Percentiles rank a stretch among this genome's conserved stretches.
phyloP scores from a whole-genome alignment of 257 asterid genomes.

The Gentiana dahurica region DNA sequence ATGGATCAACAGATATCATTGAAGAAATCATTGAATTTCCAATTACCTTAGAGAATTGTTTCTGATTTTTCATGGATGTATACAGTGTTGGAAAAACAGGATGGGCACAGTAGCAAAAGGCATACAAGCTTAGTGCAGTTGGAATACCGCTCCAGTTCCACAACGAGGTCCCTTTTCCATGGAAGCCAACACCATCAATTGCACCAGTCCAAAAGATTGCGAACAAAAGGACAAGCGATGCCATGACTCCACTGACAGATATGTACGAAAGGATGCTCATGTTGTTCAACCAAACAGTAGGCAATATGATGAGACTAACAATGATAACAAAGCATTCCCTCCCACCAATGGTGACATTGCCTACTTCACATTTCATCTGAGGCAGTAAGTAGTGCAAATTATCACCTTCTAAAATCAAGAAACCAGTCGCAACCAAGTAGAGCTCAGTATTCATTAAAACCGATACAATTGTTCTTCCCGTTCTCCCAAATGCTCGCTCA shows the following conservation, averaged over 20 bases:
- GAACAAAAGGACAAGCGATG: conserved; percentile 56
- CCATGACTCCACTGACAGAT: conserved; percentile 71
- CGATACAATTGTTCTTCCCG: conserved; percentile 49
- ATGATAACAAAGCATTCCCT: conserved; percentile 37
- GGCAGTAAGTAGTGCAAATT: conserved; percentile 50
- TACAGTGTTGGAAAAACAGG: conserved; percentile 88
- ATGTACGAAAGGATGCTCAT: conserved; percentile 71
- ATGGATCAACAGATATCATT: neutral
- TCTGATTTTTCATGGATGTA: conserved; percentile 68
- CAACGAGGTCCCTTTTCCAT: conserved; percentile 27
- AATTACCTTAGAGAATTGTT: conserved; percentile 69
- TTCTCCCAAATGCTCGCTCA: conserved; percentile 52
- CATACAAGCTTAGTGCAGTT: conserved; percentile 60
- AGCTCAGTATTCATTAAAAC: conserved; percentile 60
- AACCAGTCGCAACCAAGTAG: conserved; percentile 79
- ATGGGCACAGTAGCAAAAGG: conserved; percentile 92
- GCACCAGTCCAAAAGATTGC: conserved; percentile 59
- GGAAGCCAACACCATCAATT: conserved; percentile 55
- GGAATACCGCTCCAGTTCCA: conserved; percentile 47
- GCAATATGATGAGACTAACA: conserved; percentile 55
- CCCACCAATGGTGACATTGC: conserved; percentile 37
- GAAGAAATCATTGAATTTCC: neutral
- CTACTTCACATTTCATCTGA: conserved; percentile 15
- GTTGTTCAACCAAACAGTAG: conserved; percentile 57
- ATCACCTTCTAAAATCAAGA: conserved; percentile 83